A percentile compares a stretch with the other conserved stretches of the same genome.
phyloP scores from a whole-genome alignment of 805 yeast species.

The Candida fluviatilis region DNA sequence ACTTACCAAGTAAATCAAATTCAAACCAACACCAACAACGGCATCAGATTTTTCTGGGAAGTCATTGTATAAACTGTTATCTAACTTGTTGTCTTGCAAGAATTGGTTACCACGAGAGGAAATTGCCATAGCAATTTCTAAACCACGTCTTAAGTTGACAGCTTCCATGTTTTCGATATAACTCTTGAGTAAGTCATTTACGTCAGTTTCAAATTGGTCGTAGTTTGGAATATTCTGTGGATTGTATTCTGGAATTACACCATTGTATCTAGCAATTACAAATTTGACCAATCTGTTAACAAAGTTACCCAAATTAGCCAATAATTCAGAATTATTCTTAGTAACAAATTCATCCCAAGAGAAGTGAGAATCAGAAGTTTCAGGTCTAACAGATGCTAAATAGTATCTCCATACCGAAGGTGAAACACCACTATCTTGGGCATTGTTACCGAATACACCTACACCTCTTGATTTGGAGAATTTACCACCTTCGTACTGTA shows the following conservation, averaged over 20 bases:
- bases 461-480: constrained; percentile 97
- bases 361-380: constrained; percentile 91
- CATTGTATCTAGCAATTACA: constrained; percentile 84
- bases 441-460: constrained; percentile 98
- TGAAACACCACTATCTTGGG: constrained; percentile 85
- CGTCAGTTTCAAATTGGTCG: constrained; percentile 46
- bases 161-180: constrained; percentile 75
- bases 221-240: constrained; percentile 45
- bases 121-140: constrained; percentile 86
- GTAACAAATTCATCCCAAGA: constrained; percentile 96
- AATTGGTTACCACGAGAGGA: constrained; percentile 93
- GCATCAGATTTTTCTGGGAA: constrained; percentile 82
- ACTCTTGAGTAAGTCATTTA: constrained; percentile 54
- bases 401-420: constrained; percentile 98
- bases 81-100: constrained; percentile 93
- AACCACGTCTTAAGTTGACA: constrained; percentile 79
- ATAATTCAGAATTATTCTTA: constrained; percentile 86
- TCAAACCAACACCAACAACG: constrained; percentile 87
- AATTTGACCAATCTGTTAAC: constrained; percentile 92
- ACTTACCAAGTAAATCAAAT: constrained; percentile 80
- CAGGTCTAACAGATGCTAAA: constrained; percentile 89
- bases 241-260: constrained; percentile 74
- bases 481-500: constrained; percentile 97
- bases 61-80: constrained; percentile 76
- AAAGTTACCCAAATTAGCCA: constrained; percentile 95